A percentile compares a stretch with the other conserved stretches of the same genome.
Evolutionary conservation across 441 rosid species (phyloP).

Genomic region (Codiaeum variegatum): DNA sequence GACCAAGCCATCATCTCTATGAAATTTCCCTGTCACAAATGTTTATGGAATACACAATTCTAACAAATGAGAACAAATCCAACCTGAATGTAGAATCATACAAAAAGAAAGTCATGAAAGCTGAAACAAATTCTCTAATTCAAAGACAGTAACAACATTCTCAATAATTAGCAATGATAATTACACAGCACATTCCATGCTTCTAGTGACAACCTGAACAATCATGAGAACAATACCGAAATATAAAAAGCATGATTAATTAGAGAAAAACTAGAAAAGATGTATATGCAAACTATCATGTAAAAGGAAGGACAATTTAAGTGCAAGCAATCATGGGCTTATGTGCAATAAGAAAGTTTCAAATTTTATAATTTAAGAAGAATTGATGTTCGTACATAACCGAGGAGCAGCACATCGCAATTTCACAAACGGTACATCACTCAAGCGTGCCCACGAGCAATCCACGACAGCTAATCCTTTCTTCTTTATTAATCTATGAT

Average conservation of each 20-base stretch:
- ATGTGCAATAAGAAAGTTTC: background rate
- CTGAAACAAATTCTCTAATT: background rate
- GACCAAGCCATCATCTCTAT: background rate
- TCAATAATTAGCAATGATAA: background rate
- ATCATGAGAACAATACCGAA: slow-evolving; percentile 6
- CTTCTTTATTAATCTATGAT: slow-evolving; percentile 59
- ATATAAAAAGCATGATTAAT: background rate
- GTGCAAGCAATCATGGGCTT: background rate
- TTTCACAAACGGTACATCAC: slow-evolving; percentile 87
- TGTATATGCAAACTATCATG: background rate
- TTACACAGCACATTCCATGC: background rate
- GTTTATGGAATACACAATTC: background rate
- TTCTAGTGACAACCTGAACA: background rate
- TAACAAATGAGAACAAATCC: background rate
- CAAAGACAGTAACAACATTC: background rate
- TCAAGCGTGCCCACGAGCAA: slow-evolving; percentile 96
- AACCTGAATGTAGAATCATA: background rate
- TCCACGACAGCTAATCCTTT: slow-evolving; percentile 96
- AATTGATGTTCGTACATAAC: slow-evolving; percentile 52
- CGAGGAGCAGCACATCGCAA: slow-evolving; percentile 89
- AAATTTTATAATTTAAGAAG: background rate
- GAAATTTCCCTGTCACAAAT: background rate
- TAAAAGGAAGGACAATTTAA: background rate
- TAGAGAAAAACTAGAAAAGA: background rate
- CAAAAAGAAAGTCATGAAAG: no score